Evolutionary conservation across 176 grass and related monocot genomes (phyloP), one percentile per base, ranked within the genome.

Genomic region (Oropetium thomaeum): DNA sequence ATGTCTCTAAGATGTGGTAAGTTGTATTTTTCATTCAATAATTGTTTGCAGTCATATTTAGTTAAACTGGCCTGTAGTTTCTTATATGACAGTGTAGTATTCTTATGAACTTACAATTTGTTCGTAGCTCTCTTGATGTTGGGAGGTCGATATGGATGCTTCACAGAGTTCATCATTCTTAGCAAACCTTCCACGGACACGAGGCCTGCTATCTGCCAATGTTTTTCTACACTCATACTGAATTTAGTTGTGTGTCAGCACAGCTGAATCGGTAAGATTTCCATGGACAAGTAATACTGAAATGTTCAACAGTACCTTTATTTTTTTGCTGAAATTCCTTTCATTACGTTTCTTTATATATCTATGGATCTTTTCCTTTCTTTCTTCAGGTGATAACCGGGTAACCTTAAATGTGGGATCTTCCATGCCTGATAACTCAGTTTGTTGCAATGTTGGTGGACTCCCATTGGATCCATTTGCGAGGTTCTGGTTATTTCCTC

Each of bases 171-270:
- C 89, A 20, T 99, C 91, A 31, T 92, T 93, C 87, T 92, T 99
- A 7, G 96, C 96, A 53, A 99, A 99, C 79, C 96, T 87, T 78
- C 96, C 96, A 0, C 89, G 89, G 41, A 99, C 89, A 51, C 96
- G 89, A 13, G 96, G 96, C 29, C 96, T 83, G 73, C 89, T 99
- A 67, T 99, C 96, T 31, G 96, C 96, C 76, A 99, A 88, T 48
- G 96, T 96, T 90, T 99, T 99, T 70, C 96, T 90, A 74, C 96
- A 99, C 64, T 92, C 96, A 25, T 99, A 99, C 96, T 99, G 89
- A 72, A 90, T 81, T 58, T 86, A 65, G 19, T 74, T 76, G 40
- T 3, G 13, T 60, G 48, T 80, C 40, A 81, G 49, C 32, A 65
- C 35, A 87, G 23, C 40, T 71, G 16, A 71, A 39, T 69, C 57